Base-by-base conservation (phyloP, 2,329 filamentous ascomycete genomes). In the Clonostachys chloroleuca region DNA sequence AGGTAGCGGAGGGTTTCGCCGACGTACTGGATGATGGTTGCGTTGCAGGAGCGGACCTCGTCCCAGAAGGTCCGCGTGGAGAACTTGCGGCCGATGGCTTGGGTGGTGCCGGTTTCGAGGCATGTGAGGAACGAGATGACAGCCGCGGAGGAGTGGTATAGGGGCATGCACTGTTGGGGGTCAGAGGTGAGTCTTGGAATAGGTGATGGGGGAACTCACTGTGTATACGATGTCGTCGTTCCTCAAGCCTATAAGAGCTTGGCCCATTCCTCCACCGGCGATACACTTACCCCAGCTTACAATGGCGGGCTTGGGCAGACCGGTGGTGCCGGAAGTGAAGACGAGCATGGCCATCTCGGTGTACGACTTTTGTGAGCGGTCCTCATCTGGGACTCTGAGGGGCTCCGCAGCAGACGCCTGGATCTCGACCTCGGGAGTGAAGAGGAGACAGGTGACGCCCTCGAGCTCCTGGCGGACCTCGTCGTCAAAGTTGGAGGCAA, bases 1-100 rank as follows among this genome's bases (percentile, higher is more conserved):
- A 95, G 77, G 62, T 95, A 95, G 6, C 90, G 84, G 53, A 89
- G 86, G 1, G 89, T 92, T 65, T 95, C 90, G 45, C 90, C 90
- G 13, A 95, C 90, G 60, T 95, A 95, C 61, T 95, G 89, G 51
- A 95, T 85, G 5, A 84, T 75, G 2, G 87, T 94, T 17, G 89
- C 86, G 9, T 84, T 70, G 43, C 78, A 80, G 41, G 78, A 76
- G n/a, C 86, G 79, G 14, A 86, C 85, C 47, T 92, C 87, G 14
- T 80, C 71, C 86, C 89, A 94, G 66, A 92, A 94, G 2, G 74
- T 81, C 51, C 78, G 79, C 3, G 86, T 87, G 3, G 87, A 91
- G 69, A 95, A 95, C 56, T 86, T 88, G 55, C 81, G 83, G 42
- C 87, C 87, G 14, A 95, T 67, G 24, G 87, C 80, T 45, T 92